phyloP scores from a whole-genome alignment of 2,329 filamentous ascomycete genomes.

The Colletotrichum liaoningense region DNA sequence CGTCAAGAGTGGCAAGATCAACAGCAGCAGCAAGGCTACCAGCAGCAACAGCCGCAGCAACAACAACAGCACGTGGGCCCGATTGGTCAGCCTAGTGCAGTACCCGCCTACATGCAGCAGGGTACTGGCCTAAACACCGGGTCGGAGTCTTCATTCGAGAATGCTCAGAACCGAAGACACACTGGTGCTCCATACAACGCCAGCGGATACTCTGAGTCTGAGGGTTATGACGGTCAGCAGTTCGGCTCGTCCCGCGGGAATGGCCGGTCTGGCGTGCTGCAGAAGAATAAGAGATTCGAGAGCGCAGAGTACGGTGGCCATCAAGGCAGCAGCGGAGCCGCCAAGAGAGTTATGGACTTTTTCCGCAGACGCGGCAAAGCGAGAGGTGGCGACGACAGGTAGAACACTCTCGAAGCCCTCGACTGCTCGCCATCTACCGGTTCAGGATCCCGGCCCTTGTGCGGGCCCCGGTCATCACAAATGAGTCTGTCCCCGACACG shows the following conservation, averaged over 20 bases:
- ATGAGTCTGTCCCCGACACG: constrained; percentile 31
- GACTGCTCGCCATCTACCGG: constrained; percentile 22
- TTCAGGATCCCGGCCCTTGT: constrained; percentile 21
- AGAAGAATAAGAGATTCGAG: constrained; percentile 90
- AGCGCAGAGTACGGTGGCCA: constrained; percentile 81
- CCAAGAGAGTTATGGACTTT: constrained; percentile 97
- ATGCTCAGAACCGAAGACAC: constrained; percentile 43
- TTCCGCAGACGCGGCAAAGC: constrained; percentile 89
- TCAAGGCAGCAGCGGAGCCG: constrained; percentile 86
- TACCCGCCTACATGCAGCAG: constrained; percentile 60
- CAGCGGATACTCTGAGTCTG: constrained; percentile 53
- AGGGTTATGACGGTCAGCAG: constrained; percentile 54
- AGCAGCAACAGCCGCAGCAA: constrained; percentile 49
- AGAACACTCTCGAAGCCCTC: constrained; percentile 27
- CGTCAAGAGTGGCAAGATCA: constrained; percentile 40
- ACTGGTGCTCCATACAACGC: constrained; percentile 57
- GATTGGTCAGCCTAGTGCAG: constrained; percentile 51
- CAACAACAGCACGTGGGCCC: constrained; percentile 54
- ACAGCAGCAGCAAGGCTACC: constrained; percentile 47
- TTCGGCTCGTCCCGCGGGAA: constrained; percentile 43
- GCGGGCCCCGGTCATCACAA: constrained; percentile 28
- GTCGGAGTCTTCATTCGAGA: constrained; percentile 66
- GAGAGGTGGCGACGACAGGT: constrained; percentile 69
- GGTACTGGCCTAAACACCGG: constrained; percentile 60
- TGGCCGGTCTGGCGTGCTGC: constrained; percentile 55